Percentiles rank a stretch among this genome's conserved stretches.
phyloP scores from a whole-genome alignment of 139 green algal species.

The Picochlorum sp. region DNA sequence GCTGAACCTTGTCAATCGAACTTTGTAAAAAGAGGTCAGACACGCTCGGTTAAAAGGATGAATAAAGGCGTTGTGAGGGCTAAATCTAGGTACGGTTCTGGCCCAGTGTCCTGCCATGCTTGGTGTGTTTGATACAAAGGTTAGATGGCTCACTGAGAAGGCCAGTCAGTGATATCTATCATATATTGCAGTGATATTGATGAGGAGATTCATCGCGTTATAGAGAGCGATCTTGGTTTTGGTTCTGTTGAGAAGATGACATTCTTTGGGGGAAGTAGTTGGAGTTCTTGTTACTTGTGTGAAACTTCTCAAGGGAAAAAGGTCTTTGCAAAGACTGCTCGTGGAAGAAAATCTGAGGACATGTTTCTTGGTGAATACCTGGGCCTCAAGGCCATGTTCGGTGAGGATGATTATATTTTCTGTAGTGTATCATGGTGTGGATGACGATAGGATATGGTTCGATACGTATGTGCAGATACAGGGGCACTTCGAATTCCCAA shows the following conservation, averaged over 20 bases:
- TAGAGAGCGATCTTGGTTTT: not conserved
- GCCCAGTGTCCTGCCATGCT: too few relatives aligned
- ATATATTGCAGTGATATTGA: not conserved
- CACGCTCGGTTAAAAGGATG: too few relatives aligned
- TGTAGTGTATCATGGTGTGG: not conserved
- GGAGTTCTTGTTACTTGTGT: conserved; percentile 52
- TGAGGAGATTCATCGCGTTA: not conserved
- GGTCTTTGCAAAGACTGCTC: conserved; percentile 78
- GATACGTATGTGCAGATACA: conserved; percentile 32
- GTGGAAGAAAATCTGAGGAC: conserved; percentile 14
- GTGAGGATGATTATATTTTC: conserved; percentile 9
- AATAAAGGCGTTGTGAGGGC: too few relatives aligned
- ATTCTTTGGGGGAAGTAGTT: conserved; percentile 38
- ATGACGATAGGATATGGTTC: not conserved
- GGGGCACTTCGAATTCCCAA: conserved; percentile 52
- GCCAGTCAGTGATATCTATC: not conserved
- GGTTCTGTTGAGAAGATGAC: conserved; percentile 22
- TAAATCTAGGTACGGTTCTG: too few relatives aligned
- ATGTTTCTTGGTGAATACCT: conserved; percentile 88
- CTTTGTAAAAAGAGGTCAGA: too few relatives aligned
- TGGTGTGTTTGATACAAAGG: too few relatives aligned
- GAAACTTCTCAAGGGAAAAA: conserved; percentile 32
- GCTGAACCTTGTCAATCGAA: too few relatives aligned
- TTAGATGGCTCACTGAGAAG: not conserved
- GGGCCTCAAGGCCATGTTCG: conserved; percentile 69